Percentiles rank a stretch among this genome's conserved stretches.
Conservation (phyloP, 192 early-diverging fungal genomes). For the Podila horticola region DNA sequence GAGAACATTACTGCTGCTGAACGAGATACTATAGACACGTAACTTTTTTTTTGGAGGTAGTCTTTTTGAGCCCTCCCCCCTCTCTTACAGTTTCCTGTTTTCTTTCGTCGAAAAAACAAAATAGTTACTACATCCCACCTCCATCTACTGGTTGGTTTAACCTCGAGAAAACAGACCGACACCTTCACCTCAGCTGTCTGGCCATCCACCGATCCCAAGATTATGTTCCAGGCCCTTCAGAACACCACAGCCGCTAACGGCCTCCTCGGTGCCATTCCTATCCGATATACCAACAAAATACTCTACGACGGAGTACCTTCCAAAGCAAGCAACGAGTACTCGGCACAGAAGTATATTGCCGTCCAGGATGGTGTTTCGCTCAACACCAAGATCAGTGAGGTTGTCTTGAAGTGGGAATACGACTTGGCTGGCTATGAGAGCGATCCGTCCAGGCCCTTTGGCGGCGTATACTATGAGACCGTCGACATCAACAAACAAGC, state of each 20-base stretch:
- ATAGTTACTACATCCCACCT: constrained; percentile 17
- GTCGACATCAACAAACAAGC: neutral
- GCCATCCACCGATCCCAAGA: constrained; percentile 21
- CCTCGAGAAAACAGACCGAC: neutral
- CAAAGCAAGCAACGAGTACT: neutral
- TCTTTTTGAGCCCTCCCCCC: no score
- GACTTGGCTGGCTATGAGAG: neutral
- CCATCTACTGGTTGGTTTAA: constrained; percentile 31
- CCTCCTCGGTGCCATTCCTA: constrained; percentile 31
- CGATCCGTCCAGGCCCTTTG: constrained; percentile 6
- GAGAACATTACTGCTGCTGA: constrained; percentile 17
- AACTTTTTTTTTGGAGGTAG: neutral
- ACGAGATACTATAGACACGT: no score
- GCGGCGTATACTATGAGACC: constrained; percentile 9
- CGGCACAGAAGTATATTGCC: constrained; percentile 7
- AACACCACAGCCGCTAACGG: constrained; percentile 8
- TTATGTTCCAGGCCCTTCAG: neutral
- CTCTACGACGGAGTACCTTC: no score
- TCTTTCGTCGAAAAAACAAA: neutral
- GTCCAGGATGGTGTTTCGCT: constrained; percentile 2
- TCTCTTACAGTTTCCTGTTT: no score
- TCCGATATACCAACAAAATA: constrained; percentile 6
- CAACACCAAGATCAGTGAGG: neutral
- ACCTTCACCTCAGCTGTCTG: constrained; percentile 16
- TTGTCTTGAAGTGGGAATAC: neutral